Evolutionary conservation across 768 basidiomycete species (phyloP), one percentile per base, ranked within the genome.

Genomic region (Cytidiella melzeri): DNA sequence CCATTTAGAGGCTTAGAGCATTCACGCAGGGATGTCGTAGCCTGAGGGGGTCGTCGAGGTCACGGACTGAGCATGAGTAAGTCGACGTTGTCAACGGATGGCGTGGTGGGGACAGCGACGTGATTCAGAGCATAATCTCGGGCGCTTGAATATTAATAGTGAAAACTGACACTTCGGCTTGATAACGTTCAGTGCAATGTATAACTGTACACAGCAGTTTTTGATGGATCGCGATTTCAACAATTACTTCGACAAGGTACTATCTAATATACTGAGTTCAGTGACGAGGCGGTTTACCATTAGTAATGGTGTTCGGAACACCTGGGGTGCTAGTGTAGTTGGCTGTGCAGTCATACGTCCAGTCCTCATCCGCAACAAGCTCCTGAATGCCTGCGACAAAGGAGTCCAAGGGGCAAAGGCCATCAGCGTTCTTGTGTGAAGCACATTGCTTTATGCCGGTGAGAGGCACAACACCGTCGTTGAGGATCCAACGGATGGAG

Each of bases 401-500:
- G 2, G 76, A 73, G 18, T 75, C 73, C 4, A 93, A 67, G 3
- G 81, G 73, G 55, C 92, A 95, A 68, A 90, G 73, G 6, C 92
- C 92, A 45, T 88, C 78, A 34, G 30, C 30, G 30, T 34, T 45
- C 47, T 75, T 73, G 62, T 47, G 20, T 5, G 30, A 19, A 0
- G 79, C 80, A 58, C 92, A 95, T 5, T 84, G 87, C 13, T 70
- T 71, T 53, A 94, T 77, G 10, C 84, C 81, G 0, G 82, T 87
- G 21, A 94, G 74, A 3, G 92, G 91, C 0, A 80, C 81, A 1
- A 88, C 84, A 0, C 81, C 92, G 58, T 96, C 92, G 67, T 94
- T 94, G 63, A 94, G 75, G 53, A 93, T 81, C 56, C 92, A 72
- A 5, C 92, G 80, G 53, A 94, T 86, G 54, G 90, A 81, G 12